Conservation (phyloP, 2,329 filamentous ascomycete genomes). For the Xylariaceae sp. region DNA sequence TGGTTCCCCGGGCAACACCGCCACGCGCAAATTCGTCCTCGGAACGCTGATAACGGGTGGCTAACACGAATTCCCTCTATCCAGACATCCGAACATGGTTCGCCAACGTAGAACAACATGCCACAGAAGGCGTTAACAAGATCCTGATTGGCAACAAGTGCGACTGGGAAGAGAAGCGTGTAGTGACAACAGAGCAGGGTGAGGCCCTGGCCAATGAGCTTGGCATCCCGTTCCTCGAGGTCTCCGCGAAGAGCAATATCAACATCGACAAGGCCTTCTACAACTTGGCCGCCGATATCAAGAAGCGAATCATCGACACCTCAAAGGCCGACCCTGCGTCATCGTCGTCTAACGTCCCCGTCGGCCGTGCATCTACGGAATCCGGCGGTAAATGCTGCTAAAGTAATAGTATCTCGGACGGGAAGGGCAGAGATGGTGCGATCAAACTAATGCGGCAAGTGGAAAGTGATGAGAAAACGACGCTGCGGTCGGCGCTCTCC, state of each 20-base stretch:
- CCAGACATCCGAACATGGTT: constrained; percentile 99
- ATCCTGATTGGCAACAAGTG: constrained; percentile 99
- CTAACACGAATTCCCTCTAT: constrained; percentile 14
- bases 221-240: constrained; percentile 96
- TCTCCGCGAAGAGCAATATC: constrained; percentile 98
- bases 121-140: constrained; percentile 98
- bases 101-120: constrained; percentile 96
- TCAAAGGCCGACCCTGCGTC: constrained; percentile 66
- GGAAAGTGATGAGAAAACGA: constrained; percentile 1
- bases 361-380: constrained; percentile 54
- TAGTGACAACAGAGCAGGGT: constrained; percentile 86
- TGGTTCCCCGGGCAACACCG: not conserved
- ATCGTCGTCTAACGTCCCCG: constrained; percentile 56
- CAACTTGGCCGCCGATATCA: constrained; percentile 90
- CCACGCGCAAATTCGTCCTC: not conserved
- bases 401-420: constrained; percentile 18
- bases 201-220: constrained; percentile 93
- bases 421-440: constrained; percentile 8
- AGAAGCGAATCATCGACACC: constrained; percentile 94
- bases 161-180: constrained; percentile 99
- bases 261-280: constrained; percentile 99
- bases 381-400: constrained; percentile 71
- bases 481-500: constrained; percentile 3
- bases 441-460: constrained; percentile 3
- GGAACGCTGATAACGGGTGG: not conserved